A percentile compares a stretch with the other conserved stretches of the same genome.
Evolutionary conservation across 148 eudicot species (phyloP).

Genomic region (Beta vulgaris): DNA sequence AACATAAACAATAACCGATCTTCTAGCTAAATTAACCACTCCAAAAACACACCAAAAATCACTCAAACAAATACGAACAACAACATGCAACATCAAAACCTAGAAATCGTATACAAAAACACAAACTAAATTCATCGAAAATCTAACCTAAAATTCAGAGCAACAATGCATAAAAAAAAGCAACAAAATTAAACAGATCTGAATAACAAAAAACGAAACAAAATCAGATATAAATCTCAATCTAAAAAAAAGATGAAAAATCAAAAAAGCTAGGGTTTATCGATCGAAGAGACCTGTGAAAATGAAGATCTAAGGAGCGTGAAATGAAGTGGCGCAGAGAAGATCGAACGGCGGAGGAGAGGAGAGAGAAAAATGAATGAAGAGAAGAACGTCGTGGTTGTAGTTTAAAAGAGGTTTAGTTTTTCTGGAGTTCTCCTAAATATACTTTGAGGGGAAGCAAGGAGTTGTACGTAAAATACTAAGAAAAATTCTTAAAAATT

Average conservation of each 20-base stretch:
- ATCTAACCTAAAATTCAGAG: background rate
- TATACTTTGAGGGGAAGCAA: background rate
- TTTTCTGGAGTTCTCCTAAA: conserved; percentile 9
- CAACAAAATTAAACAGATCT: background rate
- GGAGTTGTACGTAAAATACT: background rate
- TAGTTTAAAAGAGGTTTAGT: background rate
- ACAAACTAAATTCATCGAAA: background rate
- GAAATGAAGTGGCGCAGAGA: background rate
- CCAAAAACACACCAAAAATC: background rate
- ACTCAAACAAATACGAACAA: background rate
- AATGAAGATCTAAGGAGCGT: conserved; percentile 10
- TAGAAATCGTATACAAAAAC: background rate
- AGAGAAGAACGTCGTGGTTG: background rate
- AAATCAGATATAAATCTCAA: conserved; percentile 2
- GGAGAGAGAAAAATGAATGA: background rate
- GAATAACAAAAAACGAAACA: background rate
- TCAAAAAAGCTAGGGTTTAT: conserved; percentile 10
- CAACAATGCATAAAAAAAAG: background rate
- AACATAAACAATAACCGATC: background rate
- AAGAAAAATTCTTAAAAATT: no score
- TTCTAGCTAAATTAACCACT: background rate
- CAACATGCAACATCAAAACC: conserved; percentile 12
- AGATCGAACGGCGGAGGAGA: conserved; percentile 25
- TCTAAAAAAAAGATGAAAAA: background rate
- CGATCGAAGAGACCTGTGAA: background rate